These are phyloP conservation scores for Xylaria sp. DNA, from an alignment of 2,329 filamentous ascomycete species.

Conservation along the genomic window DNA sequence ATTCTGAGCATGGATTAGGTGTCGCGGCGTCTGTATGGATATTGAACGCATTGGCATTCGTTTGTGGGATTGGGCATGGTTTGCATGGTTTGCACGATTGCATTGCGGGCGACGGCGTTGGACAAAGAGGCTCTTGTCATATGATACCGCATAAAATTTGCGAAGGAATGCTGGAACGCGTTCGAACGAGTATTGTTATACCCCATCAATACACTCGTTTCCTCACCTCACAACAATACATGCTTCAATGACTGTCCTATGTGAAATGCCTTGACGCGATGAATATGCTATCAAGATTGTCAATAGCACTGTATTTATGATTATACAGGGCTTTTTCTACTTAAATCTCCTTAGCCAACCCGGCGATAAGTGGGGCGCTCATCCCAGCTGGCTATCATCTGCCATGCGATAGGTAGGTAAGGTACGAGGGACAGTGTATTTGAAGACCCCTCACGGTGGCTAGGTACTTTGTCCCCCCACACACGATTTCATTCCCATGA, in stretches of 20 bases:
- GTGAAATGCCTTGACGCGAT: not conserved
- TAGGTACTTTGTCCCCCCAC: constrained; percentile 13
- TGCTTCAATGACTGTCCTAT: not conserved
- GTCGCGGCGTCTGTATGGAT: constrained; percentile 25
- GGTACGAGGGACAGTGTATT: too few species aligned
- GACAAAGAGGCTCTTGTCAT: constrained; percentile 17
- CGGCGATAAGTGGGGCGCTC: not conserved
- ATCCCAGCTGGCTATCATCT: not conserved
- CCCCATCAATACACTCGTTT: constrained; percentile 23
- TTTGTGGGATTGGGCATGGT: constrained; percentile 9
- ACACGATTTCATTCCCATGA: constrained; percentile 2
- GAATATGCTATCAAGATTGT: not conserved
- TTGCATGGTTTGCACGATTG: constrained; percentile 17
- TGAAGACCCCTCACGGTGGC: too few species aligned
- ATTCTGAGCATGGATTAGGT: constrained; percentile 16
- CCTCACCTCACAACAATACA: not conserved
- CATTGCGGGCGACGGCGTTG: constrained; percentile 28
- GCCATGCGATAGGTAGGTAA: too few species aligned
- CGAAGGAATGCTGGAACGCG: constrained; percentile 22
- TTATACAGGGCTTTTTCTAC: too few species aligned
- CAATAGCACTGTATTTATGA: not conserved
- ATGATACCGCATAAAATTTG: constrained; percentile 18
- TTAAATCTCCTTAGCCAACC: too few species aligned
- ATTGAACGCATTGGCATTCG: constrained; percentile 25
- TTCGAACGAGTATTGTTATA: constrained; percentile 26